Base-by-base conservation (phyloP, 768 basidiomycete species). In the Thelephora aurantiotincta region DNA sequence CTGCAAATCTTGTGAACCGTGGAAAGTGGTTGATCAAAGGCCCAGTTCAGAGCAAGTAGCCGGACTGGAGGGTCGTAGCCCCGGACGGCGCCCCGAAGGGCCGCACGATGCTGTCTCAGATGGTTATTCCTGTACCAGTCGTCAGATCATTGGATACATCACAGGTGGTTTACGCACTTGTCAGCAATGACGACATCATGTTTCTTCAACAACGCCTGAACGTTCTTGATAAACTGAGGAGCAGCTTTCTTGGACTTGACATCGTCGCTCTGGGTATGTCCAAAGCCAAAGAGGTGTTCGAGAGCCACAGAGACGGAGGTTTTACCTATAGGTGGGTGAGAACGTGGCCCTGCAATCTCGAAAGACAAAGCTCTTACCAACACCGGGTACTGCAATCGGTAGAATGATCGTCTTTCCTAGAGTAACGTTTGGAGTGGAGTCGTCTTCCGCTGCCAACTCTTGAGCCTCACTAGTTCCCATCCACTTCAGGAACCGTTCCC, bases 181-280 rank as follows among this genome's bases (percentile, higher is more conserved):
- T 98, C 96, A 22, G 93, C 92, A 51, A 88, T 87, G 19, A 98
- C 93, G 0, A 97, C 77, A 50, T 85, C 72, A 44, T 85, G 66
- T 0, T 60, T 68, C 46, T 73, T 59, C 20, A 97, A 67, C 1
- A 85, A 69, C 0, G 67, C 58, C 12, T 64, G 57, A 35, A 96
- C 84, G 50, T 87, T 92, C 59, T 69, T 78, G 47, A 88, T 57
- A 60, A 94, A 94, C 2, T 60, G 51, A 0, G 79, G 70, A 0
- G 71, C 89, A 1, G 82, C 46, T 60, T 82, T 90, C 65, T 91
- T 97, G 34, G 61, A 72, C 35, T 70, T 67, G 3, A 97, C 73
- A 57, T 98, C 89, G 60, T 99, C 96, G 57, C 84, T 89, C 60
- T 98, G 96, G 0, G 87, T 90, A 60, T 98, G 96, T 1, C 74